Evolutionary conservation across 495 filamentous ascomycete genomes (phyloP), one percentile per base, ranked within the genome.

Genomic region (Annulohypoxylon bovei): DNA sequence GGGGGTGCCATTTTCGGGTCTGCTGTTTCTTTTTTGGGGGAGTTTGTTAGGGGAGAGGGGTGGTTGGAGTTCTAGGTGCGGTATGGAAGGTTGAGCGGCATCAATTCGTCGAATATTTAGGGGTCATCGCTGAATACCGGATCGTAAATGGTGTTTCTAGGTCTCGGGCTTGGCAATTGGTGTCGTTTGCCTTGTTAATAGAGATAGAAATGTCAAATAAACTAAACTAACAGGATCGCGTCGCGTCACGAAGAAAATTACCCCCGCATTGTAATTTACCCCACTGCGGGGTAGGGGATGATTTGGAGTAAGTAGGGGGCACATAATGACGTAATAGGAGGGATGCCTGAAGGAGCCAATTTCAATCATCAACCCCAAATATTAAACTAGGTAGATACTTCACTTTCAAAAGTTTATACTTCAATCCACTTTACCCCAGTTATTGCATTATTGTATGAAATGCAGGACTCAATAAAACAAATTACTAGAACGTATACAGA

Each of bases 1-100:
- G 76, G 77, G 28, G 83, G 81, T 5, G 76, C 70, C 76, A 81
- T 81, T n/a, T n/a, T n/a, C n/a, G n/a, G 39, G 4, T 44, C 20
- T 28, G 23, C 6, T n/a, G 9, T 11, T 16, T 50, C 12, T 6
- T 14, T 20, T n/a, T 20, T 46, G 7, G 30, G 30, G 4, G 33
- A 11, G 33, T 37, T 27, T 14, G 20, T 12, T 49, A 4, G 1
- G 11, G 9, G 20, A 14, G 3, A 23, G 9, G 9, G 12, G 22
- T 27, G 18, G 6, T 27, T 49, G 2, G 20, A 23, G 20, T 8
- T 18, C 9, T 22, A 14, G 9, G 12, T 8, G 18, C 4, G 44
- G 23, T 47, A 14, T 4, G 20, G 20, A 14, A 16, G 4, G 16
- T 4, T 7, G 4, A 2, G 16, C 1, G 12, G n/a, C 39, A 7